Evolutionary conservation across 371 early-diverging fungal species (phyloP), one percentile per base, ranked within the genome.

Genomic region (Mortierella sp.): DNA sequence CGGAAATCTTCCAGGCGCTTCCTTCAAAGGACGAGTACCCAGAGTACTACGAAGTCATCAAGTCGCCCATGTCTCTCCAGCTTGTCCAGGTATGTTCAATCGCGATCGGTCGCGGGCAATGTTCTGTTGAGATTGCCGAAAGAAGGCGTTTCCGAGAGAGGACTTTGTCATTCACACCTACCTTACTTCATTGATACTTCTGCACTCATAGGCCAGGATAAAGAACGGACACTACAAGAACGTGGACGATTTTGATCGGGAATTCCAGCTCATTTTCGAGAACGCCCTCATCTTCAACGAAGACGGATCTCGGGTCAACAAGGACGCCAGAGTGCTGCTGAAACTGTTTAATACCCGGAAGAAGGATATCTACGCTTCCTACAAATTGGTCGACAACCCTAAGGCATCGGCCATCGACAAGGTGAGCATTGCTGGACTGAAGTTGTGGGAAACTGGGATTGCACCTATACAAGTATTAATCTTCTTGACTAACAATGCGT

Each of bases 21-120:
- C 97, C 97, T 6, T 93, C 93, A 13, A 88, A 88, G 74, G 87
- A 89, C 2, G 90, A 92, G 34, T 97, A 97, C 75, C 97, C 98
- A 2, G 97, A 97, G 70, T 98, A 98, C 82, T 97, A 96, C 85
- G 89, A 93, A 45, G 86, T 96, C 64, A 97, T 97, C 73, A 92
- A 93, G 65, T 85, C 91, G 2, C 98, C 98, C 11, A 96, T 97
- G 80, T 92, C 96, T 9, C 75, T 97, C 8, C 88, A 91, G 41
- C 86, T 88, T 41, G 94, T 95, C n/a, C 87, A 90, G 85, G 88
- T 88, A 76, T 34, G 22, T 19, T 34, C n/a, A n/a, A n/a, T n/a
- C 19, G 19, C 22, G 22, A 2, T 31, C 39, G 34, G 19, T 34
- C 19, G 61, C n/a, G n/a, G n/a, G n/a, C n/a, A n/a, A n/a, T n/a